These are phyloP conservation scores for Eucalyptus marginata DNA, from an alignment of 345 rosid species.

Conservation along the genomic window DNA sequence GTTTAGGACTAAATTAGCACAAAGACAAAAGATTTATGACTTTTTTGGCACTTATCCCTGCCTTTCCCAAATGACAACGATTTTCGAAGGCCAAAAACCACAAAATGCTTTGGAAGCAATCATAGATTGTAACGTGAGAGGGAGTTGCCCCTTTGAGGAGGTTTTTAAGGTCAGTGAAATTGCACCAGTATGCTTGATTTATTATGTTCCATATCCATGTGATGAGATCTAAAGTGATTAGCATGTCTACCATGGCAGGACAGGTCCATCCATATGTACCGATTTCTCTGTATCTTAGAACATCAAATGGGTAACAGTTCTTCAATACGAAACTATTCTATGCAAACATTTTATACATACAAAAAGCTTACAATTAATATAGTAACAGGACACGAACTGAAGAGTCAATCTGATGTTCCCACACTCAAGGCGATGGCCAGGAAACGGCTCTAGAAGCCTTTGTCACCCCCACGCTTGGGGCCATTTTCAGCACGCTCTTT, in stretches of 20 bases:
- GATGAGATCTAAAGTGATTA: neutral
- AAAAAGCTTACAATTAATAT: neutral
- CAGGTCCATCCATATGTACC: neutral
- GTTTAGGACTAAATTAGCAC: too few relatives aligned
- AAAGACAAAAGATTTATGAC: too few relatives aligned
- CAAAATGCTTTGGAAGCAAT: conserved; percentile 23
- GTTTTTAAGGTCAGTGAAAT: conserved; percentile 22
- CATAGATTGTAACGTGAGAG: conserved; percentile 29
- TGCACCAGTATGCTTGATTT: neutral
- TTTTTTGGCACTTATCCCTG: too few relatives aligned
- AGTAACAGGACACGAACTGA: neutral
- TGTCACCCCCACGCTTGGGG: neutral
- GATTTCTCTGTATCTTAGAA: neutral
- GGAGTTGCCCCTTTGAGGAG: conserved; percentile 33
- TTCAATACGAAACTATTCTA: neutral
- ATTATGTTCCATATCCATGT: neutral
- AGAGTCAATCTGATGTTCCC: neutral
- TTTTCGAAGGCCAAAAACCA: conserved; percentile 30
- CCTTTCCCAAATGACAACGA: conserved; percentile 9
- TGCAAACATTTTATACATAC: neutral
- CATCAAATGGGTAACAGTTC: neutral
- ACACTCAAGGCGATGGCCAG: neutral
- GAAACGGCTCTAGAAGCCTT: neutral
- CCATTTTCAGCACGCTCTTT: neutral
- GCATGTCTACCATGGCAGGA: neutral